phyloP scores from a whole-genome alignment of 2,329 filamentous ascomycete genomes.

The Cephalotrichum gorgonifer region DNA sequence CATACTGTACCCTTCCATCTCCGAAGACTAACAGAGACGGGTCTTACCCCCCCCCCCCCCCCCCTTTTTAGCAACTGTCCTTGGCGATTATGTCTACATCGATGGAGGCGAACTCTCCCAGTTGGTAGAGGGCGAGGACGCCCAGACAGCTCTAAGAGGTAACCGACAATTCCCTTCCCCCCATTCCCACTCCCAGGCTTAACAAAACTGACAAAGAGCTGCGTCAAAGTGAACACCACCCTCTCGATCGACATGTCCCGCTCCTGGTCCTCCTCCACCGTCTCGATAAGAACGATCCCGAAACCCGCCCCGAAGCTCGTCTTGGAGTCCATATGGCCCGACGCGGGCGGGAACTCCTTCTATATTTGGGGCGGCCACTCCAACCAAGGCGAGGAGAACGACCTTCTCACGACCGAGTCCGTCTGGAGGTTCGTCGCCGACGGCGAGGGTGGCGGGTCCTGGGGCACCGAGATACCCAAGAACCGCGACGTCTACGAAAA shows the following conservation, averaged over 20 bases:
- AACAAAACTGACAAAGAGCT: too few relatives aligned
- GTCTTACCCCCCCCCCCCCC: too few relatives aligned
- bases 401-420: neutral
- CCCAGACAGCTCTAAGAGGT: too few relatives aligned
- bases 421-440: conserved; percentile 8
- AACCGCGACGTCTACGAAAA: conserved; percentile 3
- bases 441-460: conserved; percentile 6
- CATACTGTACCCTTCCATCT: too few relatives aligned
- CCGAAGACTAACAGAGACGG: too few relatives aligned
- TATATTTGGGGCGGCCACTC: conserved; percentile 8
- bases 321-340: conserved; percentile 5
- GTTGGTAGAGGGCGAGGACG: too few relatives aligned
- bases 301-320: conserved; percentile 1
- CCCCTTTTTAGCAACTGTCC: too few relatives aligned
- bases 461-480: conserved; percentile 2
- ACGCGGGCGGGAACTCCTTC: neutral
- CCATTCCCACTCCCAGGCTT: too few relatives aligned
- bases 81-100: too few relatives aligned
- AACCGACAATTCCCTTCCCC: too few relatives aligned
- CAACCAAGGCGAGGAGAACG: neutral
- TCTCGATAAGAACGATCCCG: conserved; percentile 2
- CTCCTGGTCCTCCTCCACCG: conserved; percentile 5
- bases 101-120: too few relatives aligned
- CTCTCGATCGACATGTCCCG: conserved; percentile 7
- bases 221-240: conserved; percentile 9